Evolutionary conservation across 129 eudicot genomes (phyloP).

Genomic region (Tanacetum coccineum): DNA sequence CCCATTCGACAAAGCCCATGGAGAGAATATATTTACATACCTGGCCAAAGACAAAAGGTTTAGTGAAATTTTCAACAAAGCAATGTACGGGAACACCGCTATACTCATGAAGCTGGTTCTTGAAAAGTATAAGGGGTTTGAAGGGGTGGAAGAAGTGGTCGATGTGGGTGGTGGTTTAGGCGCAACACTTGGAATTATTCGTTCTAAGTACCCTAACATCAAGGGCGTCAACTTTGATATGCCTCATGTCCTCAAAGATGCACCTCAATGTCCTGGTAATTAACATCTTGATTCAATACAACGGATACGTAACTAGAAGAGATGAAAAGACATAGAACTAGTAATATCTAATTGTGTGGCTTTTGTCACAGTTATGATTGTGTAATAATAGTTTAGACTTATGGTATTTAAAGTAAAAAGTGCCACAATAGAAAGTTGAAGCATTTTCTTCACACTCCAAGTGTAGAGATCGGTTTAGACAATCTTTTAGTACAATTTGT

Average conservation of each 20-base stretch:
- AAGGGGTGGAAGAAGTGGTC: slow-evolving; percentile 22
- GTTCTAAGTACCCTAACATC: slow-evolving; percentile 25
- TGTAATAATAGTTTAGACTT: too few relatives aligned
- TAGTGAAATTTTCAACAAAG: slow-evolving; percentile 10
- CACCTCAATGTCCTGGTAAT: slow-evolving; percentile 18
- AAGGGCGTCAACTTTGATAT: slow-evolving; percentile 32
- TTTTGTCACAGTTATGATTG: too few relatives aligned
- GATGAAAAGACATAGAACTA: too few relatives aligned
- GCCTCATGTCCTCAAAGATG: slow-evolving; percentile 23
- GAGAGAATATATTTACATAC: slow-evolving; percentile 28
- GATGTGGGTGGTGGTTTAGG: slow-evolving; percentile 38
- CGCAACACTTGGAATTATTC: slow-evolving; percentile 19
- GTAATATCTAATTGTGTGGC: too few relatives aligned
- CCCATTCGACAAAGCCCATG: slow-evolving; percentile 37
- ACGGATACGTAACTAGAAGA: too few relatives aligned
- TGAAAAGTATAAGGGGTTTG: slow-evolving; percentile 28
- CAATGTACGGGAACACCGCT: slow-evolving; percentile 13
- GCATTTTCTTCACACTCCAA: too few relatives aligned
- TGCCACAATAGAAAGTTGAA: too few relatives aligned
- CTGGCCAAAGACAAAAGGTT: slow-evolving; percentile 20
- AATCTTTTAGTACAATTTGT: too few relatives aligned
- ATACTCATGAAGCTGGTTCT: slow-evolving; percentile 26
- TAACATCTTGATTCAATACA: background rate
- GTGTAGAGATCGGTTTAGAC: too few relatives aligned
- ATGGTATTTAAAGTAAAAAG: too few relatives aligned